Percentiles rank a stretch among this genome's conserved stretches.
Evolutionary conservation across 805 yeast genomes (phyloP).

Genomic region (Candida berthetii): DNA sequence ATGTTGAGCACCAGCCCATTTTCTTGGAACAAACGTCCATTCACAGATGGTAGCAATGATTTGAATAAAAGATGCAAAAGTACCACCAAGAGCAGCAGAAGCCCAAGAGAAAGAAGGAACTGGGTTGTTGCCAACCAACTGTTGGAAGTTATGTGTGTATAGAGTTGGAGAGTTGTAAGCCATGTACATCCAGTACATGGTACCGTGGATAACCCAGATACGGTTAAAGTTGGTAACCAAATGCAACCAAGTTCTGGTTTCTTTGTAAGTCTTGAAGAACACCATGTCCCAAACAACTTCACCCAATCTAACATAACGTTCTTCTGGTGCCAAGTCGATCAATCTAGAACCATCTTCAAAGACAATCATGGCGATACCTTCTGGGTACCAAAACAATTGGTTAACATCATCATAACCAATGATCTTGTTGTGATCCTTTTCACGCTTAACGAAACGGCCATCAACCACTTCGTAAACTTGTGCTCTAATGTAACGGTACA

Average conservation of each 20-base stretch:
- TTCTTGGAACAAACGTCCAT: slow-evolving; percentile 95
- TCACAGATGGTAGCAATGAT: slow-evolving; percentile 84
- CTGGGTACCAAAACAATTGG: slow-evolving; percentile 99
- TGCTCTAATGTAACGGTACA: slow-evolving; percentile 72
- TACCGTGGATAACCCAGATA: slow-evolving; percentile 92
- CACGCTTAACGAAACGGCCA: slow-evolving; percentile 81
- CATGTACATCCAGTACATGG: slow-evolving; percentile 90
- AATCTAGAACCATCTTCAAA: slow-evolving; percentile 90
- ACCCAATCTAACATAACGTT: slow-evolving; percentile 84
- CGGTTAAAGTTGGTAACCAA: slow-evolving; percentile 92
- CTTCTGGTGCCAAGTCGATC: slow-evolving; percentile 83
- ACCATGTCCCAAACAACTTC: slow-evolving; percentile 90
- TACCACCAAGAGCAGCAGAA: slow-evolving; percentile 87
- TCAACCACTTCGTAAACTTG: slow-evolving; percentile 79
- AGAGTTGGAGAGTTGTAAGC: slow-evolving; percentile 90
- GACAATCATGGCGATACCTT: slow-evolving; percentile 90
- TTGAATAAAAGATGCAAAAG: slow-evolving; percentile 77
- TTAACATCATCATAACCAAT: slow-evolving; percentile 97
- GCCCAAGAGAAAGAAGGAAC: slow-evolving; percentile 90
- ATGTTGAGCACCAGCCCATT: slow-evolving; percentile 99
- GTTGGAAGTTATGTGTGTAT: slow-evolving; percentile 83
- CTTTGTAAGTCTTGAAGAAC: slow-evolving; percentile 93
- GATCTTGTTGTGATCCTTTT: slow-evolving; percentile 73
- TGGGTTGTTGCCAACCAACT: slow-evolving; percentile 82
- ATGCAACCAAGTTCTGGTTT: slow-evolving; percentile 97